Evolutionary conservation across 2,329 filamentous ascomycete genomes (phyloP).

Genomic region (Aulographum hederae): DNA sequence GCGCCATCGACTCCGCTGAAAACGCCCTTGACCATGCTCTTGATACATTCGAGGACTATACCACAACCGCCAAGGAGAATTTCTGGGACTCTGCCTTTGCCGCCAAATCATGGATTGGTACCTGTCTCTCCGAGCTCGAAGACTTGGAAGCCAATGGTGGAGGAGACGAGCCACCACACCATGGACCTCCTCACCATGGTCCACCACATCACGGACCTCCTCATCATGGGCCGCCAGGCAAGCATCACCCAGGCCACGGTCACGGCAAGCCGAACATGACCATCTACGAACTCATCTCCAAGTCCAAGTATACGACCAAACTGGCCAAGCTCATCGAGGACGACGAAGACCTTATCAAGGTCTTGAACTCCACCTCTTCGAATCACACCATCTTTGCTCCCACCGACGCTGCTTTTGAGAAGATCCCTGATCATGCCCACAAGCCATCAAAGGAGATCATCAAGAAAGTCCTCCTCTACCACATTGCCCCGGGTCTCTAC

Average conservation of each 20-base stretch:
- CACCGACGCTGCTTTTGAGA: slow-evolving; percentile 56
- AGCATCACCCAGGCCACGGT: slow-evolving; percentile 19
- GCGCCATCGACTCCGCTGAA: not conserved
- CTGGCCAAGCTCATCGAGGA: slow-evolving; percentile 60
- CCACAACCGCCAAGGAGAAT: slow-evolving; percentile 24
- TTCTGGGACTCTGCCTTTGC: too few species aligned
- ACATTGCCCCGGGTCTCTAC: slow-evolving; percentile 51
- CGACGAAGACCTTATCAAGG: slow-evolving; percentile 49
- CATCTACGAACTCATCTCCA: slow-evolving; percentile 62
- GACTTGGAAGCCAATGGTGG: too few species aligned
- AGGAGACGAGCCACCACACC: slow-evolving; percentile 7
- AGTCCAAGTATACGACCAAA: slow-evolving; percentile 58
- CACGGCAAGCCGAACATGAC: slow-evolving; percentile 43
- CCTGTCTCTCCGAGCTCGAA: too few species aligned
- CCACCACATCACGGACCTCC: slow-evolving; percentile 12
- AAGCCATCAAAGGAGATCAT: slow-evolving; percentile 55
- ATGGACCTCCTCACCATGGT: slow-evolving; percentile 9
- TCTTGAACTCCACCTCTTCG: slow-evolving; percentile 54
- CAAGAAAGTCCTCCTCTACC: slow-evolving; percentile 54
- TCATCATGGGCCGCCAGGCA: slow-evolving; percentile 12
- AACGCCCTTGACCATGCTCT: not conserved
- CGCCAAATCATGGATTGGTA: slow-evolving; percentile 6
- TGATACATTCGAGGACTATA: slow-evolving; percentile 8
- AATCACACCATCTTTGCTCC: slow-evolving; percentile 76
- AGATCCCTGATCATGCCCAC: slow-evolving; percentile 33